Conservation (phyloP, 1,284 basidiomycete genomes). For the Ceratobasidium sp. region DNA sequence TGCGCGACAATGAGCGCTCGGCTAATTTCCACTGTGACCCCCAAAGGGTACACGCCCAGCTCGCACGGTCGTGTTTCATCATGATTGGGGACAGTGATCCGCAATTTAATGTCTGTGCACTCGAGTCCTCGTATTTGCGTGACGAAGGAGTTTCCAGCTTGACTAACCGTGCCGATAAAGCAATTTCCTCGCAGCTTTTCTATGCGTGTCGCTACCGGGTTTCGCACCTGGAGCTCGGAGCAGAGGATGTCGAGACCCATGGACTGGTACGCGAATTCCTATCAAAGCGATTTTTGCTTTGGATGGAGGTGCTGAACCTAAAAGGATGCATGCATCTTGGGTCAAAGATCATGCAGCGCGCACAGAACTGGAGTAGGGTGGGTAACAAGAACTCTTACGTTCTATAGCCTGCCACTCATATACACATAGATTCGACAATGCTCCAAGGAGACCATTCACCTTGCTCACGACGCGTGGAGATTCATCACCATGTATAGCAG, state of each 20-base stretch:
- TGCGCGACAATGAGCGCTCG: not conserved
- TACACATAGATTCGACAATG: not conserved
- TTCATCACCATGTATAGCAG: not conserved
- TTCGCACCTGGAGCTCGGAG: too few relatives aligned
- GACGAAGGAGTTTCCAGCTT: not conserved
- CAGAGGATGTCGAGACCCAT: too few relatives aligned
- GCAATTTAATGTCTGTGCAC: conserved; percentile 8
- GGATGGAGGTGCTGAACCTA: too few relatives aligned
- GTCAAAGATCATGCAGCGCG: not conserved
- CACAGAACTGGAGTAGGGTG: not conserved
- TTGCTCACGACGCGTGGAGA: not conserved
- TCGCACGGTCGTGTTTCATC: not conserved
- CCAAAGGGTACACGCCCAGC: not conserved
- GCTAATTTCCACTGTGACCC: not conserved
- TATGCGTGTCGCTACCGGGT: too few relatives aligned
- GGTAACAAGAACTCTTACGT: not conserved
- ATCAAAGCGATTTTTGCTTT: too few relatives aligned
- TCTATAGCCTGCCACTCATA: not conserved
- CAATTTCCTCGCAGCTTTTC: too few relatives aligned
- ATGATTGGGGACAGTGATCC: not conserved
- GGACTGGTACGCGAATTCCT: too few relatives aligned
- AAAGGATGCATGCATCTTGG: not conserved
- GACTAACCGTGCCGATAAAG: not conserved
- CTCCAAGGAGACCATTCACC: not conserved
- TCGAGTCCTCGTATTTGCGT: not conserved